Evolutionary conservation across 129 eudicot genomes (phyloP), one percentile per base, ranked within the genome.

Genomic region (Flaveria robusta): DNA sequence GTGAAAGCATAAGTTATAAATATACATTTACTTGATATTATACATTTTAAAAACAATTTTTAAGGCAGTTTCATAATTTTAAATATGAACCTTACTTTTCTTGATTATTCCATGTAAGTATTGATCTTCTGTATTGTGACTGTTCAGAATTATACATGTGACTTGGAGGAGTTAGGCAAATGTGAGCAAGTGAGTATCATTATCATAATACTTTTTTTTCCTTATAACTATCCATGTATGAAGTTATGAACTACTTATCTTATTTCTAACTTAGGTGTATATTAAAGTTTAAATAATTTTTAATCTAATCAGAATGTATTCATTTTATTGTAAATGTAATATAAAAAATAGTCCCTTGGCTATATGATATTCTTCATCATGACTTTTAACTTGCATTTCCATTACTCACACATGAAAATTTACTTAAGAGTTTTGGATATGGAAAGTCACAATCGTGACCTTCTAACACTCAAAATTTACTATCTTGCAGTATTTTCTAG

Each of bases 401-500:
- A 24, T 24, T 24, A 24, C 1, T 24, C 27, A 24, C 27, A 24
- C 27, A 29, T 29, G 34, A 29, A 29, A 27, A 29, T 29, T 29
- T 29, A 29, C 34, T 50, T 45, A 23, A 68, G 16, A 29, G 14
- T 45, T 45, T 14, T 68, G 73, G 73, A 22, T 29, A 46, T 54
- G 4, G 1, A 34, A 34, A 23, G 16, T 26, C 4, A 45, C n/a
- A 15, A 60, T 42, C 54, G 2, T 34, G 24, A 16, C 37, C 50
- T 60, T 45, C 54, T 76, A 9, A 59, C n/a, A 59, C 37, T 59
- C 18, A 41, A 31, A 2, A 37, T 66, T 34, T 14, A 54, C 41
- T 18, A 64, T 71, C 7, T 78, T 71, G 72, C 87, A 89, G 96
- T 87, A 72, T 65, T 86, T 92, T 71, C 41, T 92, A 86, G 96